Evolutionary conservation across 78 protist genomes (phyloP), one percentile per base, ranked within the genome.

Genomic region (Tieghemostelium lacteum): DNA sequence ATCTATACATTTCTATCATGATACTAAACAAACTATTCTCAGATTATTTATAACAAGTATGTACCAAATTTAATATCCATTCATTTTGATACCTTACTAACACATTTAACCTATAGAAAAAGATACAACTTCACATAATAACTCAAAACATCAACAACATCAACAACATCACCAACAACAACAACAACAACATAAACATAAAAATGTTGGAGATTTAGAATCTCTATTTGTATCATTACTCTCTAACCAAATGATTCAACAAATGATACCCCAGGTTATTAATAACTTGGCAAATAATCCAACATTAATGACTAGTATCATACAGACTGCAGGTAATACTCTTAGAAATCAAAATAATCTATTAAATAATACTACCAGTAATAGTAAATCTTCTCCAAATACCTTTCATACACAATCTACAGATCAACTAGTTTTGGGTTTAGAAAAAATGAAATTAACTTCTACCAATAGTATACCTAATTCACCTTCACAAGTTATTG

Each of bases 191-290:
- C 31, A 64, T 39, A 20, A 78, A 78, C 49, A 54, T n/a, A 42
- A 65, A n/a, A 62, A 65, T 24, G 26, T 2, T 34, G 29, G 45
- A 14, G 64, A 61, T 52, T 26, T 83, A 39, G 91, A 83, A 26
- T 60, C 76, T 49, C 40, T 83, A 42, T 66, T 83, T 83, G 70
- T 69, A 16, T 73, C 63, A 40, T 60, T 69, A 33, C 31, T 83
- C 66, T 83, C 76, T 16, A 66, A 83, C 60, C 91, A 83, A 60
- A 50, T 83, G 34, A 71, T 83, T 22, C 91, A 83, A 69, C 91
- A 83, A 83, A 83, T 83, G 91, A 83, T 83, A 7, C 91, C 91
- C 40, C 91, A 83, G 57, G 78, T 83, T 19, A 83, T 83, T 22
- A 83, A 83, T 60, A 69, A 62, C 58, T 58, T 83, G 8, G 91